These are phyloP conservation scores for Penicillium sp. DNA, from an alignment of 2,329 filamentous ascomycete species.

Conservation along the genomic window DNA sequence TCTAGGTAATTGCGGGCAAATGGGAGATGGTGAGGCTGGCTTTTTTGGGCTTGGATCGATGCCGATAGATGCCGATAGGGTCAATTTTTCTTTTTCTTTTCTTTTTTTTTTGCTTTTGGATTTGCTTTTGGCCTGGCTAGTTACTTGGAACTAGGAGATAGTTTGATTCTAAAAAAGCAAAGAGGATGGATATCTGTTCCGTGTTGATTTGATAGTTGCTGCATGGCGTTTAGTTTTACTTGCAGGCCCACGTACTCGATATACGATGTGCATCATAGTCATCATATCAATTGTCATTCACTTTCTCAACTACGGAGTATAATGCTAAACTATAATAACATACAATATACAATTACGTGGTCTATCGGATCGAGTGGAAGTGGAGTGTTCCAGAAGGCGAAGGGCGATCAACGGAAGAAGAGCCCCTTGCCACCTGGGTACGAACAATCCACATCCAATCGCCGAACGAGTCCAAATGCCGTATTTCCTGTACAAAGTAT, in stretches of 20 bases:
- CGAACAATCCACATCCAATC: background rate
- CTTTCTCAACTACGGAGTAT: no score
- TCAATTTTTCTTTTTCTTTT: background rate
- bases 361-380: background rate
- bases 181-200: background rate
- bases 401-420: constrained; percentile 2
- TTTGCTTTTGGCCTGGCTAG: constrained; percentile 5
- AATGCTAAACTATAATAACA: background rate
- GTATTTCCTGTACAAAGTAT: no score
- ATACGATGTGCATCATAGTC: background rate
- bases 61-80: background rate
- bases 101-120: background rate
- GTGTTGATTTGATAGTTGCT: background rate
- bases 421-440: constrained; percentile 2
- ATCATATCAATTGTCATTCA: background rate
- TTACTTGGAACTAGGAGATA: background rate
- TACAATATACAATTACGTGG: background rate
- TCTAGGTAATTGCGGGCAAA: background rate
- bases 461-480: background rate
- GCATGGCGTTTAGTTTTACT: background rate
- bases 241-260: background rate
- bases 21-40: background rate
- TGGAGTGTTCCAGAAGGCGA: constrained; percentile 9
- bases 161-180: background rate
- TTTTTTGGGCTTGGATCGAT: background rate